phyloP scores from a whole-genome alignment of 192 early-diverging fungal genomes.

The Paraglomus occultum region DNA sequence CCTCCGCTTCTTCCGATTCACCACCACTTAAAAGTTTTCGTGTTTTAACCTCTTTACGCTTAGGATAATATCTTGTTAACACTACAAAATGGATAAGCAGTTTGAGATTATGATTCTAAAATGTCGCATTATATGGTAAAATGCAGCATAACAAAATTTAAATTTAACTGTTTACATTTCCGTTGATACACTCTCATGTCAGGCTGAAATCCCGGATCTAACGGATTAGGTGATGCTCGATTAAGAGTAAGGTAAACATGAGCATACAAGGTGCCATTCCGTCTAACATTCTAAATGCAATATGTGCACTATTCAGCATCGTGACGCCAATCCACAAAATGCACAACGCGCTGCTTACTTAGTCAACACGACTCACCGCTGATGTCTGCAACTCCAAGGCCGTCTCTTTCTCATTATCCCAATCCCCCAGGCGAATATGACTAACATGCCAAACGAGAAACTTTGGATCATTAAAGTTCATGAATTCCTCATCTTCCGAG shows the following conservation, averaged over 20 bases:
- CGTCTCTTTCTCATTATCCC: constrained; percentile 43
- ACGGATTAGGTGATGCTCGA: constrained; percentile 43
- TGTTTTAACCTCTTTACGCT: constrained; percentile 48
- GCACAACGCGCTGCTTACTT: no score
- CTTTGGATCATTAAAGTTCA: constrained; percentile 37
- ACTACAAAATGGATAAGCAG: constrained; percentile 30
- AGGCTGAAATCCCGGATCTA: constrained; percentile 34
- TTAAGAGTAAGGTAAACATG: constrained; percentile 56
- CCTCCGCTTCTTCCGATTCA: constrained; percentile 34
- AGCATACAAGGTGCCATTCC: constrained; percentile 59
- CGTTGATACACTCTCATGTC: constrained; percentile 48
- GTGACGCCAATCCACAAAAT: not conserved
- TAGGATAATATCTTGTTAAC: constrained; percentile 50
- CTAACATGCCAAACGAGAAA: constrained; percentile 42
- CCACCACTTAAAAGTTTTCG: constrained; percentile 49
- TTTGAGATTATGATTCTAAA: not conserved
- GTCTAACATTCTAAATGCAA: constrained; percentile 43
- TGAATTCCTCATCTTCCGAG: constrained; percentile 46
- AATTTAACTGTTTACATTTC: constrained; percentile 41
- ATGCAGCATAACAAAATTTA: not conserved
- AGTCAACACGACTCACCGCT: constrained; percentile 32
- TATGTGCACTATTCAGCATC: not conserved
- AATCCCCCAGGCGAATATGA: constrained; percentile 42
- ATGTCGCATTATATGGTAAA: not conserved
- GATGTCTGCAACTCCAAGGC: constrained; percentile 44